phyloP scores from a whole-genome alignment of 2,329 filamentous ascomycete genomes.

The Thermothelomyces thermophilus region DNA sequence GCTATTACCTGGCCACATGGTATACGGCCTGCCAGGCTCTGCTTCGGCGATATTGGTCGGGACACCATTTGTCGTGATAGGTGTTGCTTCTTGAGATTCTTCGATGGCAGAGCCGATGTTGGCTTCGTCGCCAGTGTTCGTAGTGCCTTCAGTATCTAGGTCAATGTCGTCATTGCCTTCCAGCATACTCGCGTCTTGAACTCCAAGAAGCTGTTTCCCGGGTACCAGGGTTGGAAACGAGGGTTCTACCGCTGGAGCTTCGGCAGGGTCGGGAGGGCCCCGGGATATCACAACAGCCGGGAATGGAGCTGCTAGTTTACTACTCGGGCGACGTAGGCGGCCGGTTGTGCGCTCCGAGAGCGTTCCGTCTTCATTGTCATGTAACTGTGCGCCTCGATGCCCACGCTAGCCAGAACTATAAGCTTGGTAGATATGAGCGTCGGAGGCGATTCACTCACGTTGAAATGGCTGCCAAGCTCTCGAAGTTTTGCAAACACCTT shows the following conservation, averaged over 20 bases:
- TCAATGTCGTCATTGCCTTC: not conserved
- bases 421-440: not conserved
- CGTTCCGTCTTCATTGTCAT: constrained; percentile 30
- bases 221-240: not conserved
- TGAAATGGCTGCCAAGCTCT: constrained; percentile 23
- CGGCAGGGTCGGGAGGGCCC: constrained; percentile 6
- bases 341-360: constrained; percentile 21
- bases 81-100: not conserved
- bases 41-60: constrained; percentile 2
- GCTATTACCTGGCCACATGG: constrained; percentile 20
- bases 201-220: not conserved
- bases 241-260: not conserved
- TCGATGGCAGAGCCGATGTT: not conserved
- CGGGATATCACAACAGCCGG: constrained; percentile 24
- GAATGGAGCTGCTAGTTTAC: not conserved
- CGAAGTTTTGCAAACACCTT: constrained; percentile 9
- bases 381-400: constrained; percentile 22
- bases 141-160: not conserved
- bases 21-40: constrained; percentile 17
- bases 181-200: not conserved
- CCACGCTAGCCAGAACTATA: constrained; percentile 5
- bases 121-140: not conserved
- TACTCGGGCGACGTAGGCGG: not conserved
- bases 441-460: constrained; percentile 4
- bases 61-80: not conserved